Evolutionary conservation across 2,329 filamentous ascomycete genomes (phyloP).

Genomic region (Pestalotiopsis fici): DNA sequence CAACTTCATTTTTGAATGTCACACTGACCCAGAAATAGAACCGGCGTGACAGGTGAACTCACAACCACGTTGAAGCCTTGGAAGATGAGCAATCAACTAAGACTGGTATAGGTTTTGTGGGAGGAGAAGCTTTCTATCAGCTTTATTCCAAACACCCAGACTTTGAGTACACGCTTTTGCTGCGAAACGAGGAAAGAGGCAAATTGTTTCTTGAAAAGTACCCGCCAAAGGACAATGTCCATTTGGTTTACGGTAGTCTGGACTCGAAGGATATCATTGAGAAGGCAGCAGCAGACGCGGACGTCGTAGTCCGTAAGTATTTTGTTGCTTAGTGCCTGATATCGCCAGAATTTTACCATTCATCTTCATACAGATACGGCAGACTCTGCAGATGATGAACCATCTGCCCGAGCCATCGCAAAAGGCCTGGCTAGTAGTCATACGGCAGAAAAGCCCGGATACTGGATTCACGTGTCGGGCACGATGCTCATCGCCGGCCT

Average conservation of each 20-base stretch:
- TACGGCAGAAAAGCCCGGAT: slow-evolving; percentile 43
- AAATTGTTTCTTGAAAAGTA: slow-evolving; percentile 45
- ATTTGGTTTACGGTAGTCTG: slow-evolving; percentile 50
- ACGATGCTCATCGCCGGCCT: slow-evolving; percentile 49
- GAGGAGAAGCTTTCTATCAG: slow-evolving; percentile 48
- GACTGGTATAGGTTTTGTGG: slow-evolving; percentile 48
- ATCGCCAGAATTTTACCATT: neutral
- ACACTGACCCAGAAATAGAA: slow-evolving; percentile 27
- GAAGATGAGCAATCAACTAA: neutral
- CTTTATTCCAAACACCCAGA: slow-evolving; percentile 45
- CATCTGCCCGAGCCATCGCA: slow-evolving; percentile 44
- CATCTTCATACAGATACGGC: slow-evolving; percentile 40
- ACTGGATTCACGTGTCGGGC: slow-evolving; percentile 53
- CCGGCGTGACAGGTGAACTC: slow-evolving; percentile 41
- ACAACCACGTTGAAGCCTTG: neutral
- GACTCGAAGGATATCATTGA: slow-evolving; percentile 47
- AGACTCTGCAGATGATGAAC: slow-evolving; percentile 46
- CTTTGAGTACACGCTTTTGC: slow-evolving; percentile 45
- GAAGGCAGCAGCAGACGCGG: slow-evolving; percentile 51
- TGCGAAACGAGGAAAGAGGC: slow-evolving; percentile 48
- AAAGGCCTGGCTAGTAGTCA: slow-evolving; percentile 46
- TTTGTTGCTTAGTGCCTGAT: neutral
- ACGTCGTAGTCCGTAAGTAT: slow-evolving; percentile 49
- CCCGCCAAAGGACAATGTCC: slow-evolving; percentile 35
- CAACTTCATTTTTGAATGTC: neutral